Base-by-base conservation (phyloP, 2,329 filamentous ascomycete genomes). In the Raffaelea ambrosiae region DNA sequence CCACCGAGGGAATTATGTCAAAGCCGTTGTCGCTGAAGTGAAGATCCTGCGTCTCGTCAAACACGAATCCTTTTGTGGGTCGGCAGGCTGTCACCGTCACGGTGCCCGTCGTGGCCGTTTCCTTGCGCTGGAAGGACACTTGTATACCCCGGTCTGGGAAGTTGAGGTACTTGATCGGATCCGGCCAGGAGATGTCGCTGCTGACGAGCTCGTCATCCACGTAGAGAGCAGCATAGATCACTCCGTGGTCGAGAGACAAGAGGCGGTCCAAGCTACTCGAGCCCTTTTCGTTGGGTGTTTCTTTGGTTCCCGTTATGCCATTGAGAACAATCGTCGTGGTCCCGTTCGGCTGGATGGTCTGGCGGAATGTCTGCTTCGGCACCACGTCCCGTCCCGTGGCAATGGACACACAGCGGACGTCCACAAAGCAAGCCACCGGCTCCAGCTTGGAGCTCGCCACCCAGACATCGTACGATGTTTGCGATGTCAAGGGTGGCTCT, bases 91-190 rank as follows among this genome's bases (percentile, higher is more conserved):
- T 56, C 16, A 67, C 54, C 45, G 51, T 56, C 13, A 59, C 51
- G 22, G 18, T 23, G 4, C n/a, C 11, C 26, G 13, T n/a, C 8
- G 20, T 9, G 5, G 21, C 21, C 9, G 31, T 4, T 10, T 29
- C 20, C n/a, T n/a, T n/a, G n/a, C n/a, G 26, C 7, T 29, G 26
- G 26, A 29, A 29, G 26, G 26, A 7, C 21, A 69, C 55, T 10
- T 55, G 56, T 11, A 79, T 58, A 1, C 62, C 57, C 22, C 73
- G 68, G 36, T 70, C 61, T 13, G 66, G 59, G 39, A 82, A 63
- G 52, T 74, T 69, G 1, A 79, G 59, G 51, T 80, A 81, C 60
- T 83, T 83, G 44, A 83, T 53, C 1, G 79, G 79, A 43, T 83
- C 74, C 1, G 79, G 78, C 78, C 79, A 83, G 26, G 76, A 74